A percentile compares a stretch with the other conserved stretches of the same genome.
Evolutionary conservation across 73 alveolate genomes (phyloP).

Genomic region (Paramecium biaurelia): DNA sequence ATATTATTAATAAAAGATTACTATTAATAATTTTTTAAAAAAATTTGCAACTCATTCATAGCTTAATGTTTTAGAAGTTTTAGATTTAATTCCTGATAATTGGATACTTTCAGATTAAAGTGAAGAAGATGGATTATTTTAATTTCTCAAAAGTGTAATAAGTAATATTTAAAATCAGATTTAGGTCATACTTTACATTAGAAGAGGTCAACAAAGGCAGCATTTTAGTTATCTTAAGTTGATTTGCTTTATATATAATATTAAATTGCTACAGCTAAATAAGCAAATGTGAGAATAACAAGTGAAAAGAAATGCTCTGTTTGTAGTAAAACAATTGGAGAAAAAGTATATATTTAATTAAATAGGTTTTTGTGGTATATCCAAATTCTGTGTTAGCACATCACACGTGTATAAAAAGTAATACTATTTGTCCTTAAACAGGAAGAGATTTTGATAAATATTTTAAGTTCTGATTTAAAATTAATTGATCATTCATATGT

Average conservation of each 20-base stretch:
- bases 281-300: slow-evolving; percentile 59
- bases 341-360: not conserved
- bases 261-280: slow-evolving; percentile 20
- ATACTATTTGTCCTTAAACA: slow-evolving; percentile 54
- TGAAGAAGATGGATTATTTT: slow-evolving; percentile 36
- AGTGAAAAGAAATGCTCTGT: slow-evolving; percentile 60
- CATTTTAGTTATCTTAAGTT: slow-evolving; percentile 39
- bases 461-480: slow-evolving; percentile 48
- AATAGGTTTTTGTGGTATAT: slow-evolving; percentile 54
- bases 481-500: not conserved
- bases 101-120: slow-evolving; percentile 58
- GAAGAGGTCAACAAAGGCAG: slow-evolving; percentile 54
- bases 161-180: not conserved
- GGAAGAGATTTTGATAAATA: slow-evolving; percentile 55
- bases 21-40: slow-evolving; percentile 48
- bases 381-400: slow-evolving; percentile 63
- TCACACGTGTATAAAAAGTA: slow-evolving; percentile 48
- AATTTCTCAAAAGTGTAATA: slow-evolving; percentile 13
- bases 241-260: slow-evolving; percentile 51
- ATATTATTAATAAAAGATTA: not conserved
- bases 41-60: slow-evolving; percentile 62
- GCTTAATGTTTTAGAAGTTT: slow-evolving; percentile 36
- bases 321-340: slow-evolving; percentile 57
- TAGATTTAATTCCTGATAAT: slow-evolving; percentile 59
- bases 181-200: slow-evolving; percentile 59